Percentiles rank a stretch among this genome's conserved stretches.
Conservation (phyloP, 176 grass and related monocot genomes). For the Typha latifolia region DNA sequence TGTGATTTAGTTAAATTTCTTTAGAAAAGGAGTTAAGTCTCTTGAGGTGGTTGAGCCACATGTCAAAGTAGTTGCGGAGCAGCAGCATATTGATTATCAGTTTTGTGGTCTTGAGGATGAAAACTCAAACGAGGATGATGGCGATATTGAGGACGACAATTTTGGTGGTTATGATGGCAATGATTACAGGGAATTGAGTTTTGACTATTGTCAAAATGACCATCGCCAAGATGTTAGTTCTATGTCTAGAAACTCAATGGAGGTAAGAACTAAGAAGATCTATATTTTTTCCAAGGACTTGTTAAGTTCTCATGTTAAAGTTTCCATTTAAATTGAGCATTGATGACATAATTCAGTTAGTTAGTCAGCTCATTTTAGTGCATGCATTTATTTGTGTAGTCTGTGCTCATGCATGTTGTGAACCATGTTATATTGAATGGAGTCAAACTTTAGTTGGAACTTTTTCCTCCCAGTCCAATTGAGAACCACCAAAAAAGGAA, state of each 20-base stretch:
- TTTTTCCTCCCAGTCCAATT: too few relatives aligned
- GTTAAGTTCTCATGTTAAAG: too few relatives aligned
- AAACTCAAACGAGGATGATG: slow-evolving; percentile 49
- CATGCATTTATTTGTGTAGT: too few relatives aligned
- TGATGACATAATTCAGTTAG: too few relatives aligned
- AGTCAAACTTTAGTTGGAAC: too few relatives aligned
- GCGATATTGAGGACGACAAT: slow-evolving; percentile 34
- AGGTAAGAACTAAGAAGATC: slow-evolving; percentile 30
- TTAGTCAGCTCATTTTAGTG: too few relatives aligned
- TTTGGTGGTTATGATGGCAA: slow-evolving; percentile 36
- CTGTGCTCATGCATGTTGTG: too few relatives aligned
- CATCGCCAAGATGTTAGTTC: slow-evolving; percentile 29
- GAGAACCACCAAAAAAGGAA: too few relatives aligned
- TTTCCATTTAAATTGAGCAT: too few relatives aligned
- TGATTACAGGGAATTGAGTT: slow-evolving; percentile 59
- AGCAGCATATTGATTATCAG: slow-evolving; percentile 89
- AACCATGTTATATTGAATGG: too few relatives aligned
- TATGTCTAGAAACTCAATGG: slow-evolving; percentile 39
- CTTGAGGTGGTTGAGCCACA: slow-evolving; percentile 88
- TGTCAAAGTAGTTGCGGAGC: slow-evolving; percentile 73
- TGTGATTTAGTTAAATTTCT: slow-evolving; percentile 71
- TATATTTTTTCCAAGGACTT: neutral
- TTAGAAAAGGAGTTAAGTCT: slow-evolving; percentile 72
- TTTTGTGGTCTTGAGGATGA: slow-evolving; percentile 90
- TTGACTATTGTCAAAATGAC: slow-evolving; percentile 66